These are phyloP conservation scores for Melaleuca quinquenervia DNA, from an alignment of 345 rosid genomes.

Conservation along the genomic window DNA sequence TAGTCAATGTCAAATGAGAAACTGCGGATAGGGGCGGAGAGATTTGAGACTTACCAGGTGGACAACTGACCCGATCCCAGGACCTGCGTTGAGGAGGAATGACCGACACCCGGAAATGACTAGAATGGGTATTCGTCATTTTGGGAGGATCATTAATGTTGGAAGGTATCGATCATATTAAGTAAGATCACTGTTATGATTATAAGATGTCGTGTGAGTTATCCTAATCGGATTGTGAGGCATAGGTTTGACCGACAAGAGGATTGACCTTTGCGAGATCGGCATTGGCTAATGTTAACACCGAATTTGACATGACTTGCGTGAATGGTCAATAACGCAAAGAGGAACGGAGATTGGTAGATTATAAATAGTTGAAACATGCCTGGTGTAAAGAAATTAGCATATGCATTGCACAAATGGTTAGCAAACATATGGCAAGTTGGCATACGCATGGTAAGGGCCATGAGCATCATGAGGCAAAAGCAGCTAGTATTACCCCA, in stretches of 20 bases:
- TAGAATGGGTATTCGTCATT: background rate
- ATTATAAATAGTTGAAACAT: background rate
- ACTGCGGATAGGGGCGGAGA: background rate
- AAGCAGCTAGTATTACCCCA: background rate
- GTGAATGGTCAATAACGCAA: background rate
- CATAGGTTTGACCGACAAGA: background rate
- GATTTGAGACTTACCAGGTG: background rate
- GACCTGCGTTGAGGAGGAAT: background rate
- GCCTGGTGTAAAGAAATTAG: background rate
- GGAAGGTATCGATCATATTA: rapidly evolving
- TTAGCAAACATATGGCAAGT: background rate
- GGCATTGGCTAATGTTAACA: background rate
- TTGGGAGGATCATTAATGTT: background rate
- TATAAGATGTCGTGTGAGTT: background rate
- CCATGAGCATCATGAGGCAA: background rate
- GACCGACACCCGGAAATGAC: background rate
- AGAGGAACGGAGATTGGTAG: background rate
- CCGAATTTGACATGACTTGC: background rate
- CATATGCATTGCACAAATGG: background rate
- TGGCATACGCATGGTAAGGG: background rate
- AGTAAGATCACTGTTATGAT: background rate
- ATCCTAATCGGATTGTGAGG: background rate
- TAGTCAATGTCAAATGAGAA: background rate
- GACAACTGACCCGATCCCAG: background rate
- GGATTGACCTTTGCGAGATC: background rate